Evolutionary conservation across 2,329 filamentous ascomycete genomes (phyloP).

Genomic region (Cladosporium phlei): DNA sequence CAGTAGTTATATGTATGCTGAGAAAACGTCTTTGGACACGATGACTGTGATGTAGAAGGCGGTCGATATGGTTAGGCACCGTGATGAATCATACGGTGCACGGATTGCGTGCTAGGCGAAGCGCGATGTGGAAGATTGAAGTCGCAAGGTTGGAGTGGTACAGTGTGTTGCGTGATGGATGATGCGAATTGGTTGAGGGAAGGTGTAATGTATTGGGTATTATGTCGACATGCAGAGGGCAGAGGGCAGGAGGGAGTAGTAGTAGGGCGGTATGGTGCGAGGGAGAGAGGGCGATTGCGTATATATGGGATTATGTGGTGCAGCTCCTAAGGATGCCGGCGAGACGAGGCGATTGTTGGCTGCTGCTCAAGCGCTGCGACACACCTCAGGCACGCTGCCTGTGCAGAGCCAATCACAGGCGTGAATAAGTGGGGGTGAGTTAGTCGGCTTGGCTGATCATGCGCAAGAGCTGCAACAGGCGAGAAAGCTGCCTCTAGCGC

Average conservation of each 20-base stretch:
- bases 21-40: conserved; percentile 1
- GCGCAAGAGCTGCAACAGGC: conserved; percentile 5
- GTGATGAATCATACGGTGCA: conserved; percentile 19
- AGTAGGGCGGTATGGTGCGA: conserved; percentile 2
- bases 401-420: conserved; percentile 8
- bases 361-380: conserved; percentile 4
- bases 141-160: too few species aligned
- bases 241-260: background rate
- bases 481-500: conserved; percentile 11
- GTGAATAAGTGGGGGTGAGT: background rate
- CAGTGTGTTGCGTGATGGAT: conserved; percentile 12
- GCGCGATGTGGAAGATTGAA: conserved; percentile 7
- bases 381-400: conserved; percentile 9
- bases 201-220: conserved; percentile 5
- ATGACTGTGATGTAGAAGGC: conserved; percentile 12
- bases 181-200: background rate
- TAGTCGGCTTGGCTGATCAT: conserved; percentile 10
- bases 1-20: conserved; percentile 6
- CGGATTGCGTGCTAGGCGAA: conserved; percentile 20
- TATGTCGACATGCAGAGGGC: background rate
- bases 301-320: conserved; percentile 10
- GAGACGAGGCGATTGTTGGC: conserved; percentile 13
- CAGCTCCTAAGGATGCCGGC: too few species aligned
- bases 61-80: conserved; percentile 12
- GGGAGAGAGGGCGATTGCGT: conserved; percentile 7